Evolutionary conservation across 2,329 filamentous ascomycete genomes (phyloP).

Genomic region (Zymoseptoria pseudotritici): DNA sequence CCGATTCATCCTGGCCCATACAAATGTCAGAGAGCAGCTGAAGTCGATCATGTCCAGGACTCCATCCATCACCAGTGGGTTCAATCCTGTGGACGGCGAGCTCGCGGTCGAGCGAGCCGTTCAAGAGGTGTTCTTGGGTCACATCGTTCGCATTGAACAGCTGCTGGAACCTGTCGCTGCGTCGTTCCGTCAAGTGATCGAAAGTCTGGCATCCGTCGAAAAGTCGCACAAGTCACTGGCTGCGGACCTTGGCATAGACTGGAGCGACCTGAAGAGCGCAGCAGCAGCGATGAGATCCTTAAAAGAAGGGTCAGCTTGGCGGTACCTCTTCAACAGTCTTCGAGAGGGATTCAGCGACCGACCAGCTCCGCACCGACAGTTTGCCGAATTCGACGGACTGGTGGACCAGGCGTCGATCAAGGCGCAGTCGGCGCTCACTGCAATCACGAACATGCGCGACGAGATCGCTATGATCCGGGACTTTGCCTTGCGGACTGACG

Average conservation of each 20-base stretch:
- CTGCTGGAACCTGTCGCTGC: background rate
- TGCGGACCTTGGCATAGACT: background rate
- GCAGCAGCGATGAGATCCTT: background rate
- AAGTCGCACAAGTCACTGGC: background rate
- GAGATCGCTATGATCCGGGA: background rate
- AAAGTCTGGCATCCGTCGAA: background rate
- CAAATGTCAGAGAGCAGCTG: background rate
- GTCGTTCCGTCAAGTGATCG: background rate
- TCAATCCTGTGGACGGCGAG: background rate
- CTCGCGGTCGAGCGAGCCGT: background rate
- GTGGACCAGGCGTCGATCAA: background rate
- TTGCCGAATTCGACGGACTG: background rate
- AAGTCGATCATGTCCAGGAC: background rate
- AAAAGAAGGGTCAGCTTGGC: background rate
- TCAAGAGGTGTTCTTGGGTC: background rate
- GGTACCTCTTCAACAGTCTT: too few species aligned
- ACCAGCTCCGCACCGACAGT: background rate
- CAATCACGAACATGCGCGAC: background rate
- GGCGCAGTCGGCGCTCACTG: background rate
- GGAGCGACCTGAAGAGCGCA: background rate
- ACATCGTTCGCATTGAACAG: background rate
- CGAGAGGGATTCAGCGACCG: background rate
- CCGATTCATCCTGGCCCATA: background rate
- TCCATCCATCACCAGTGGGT: background rate
- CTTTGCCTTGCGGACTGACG: background rate